A percentile compares a stretch with the other conserved stretches of the same genome.
Conservation (phyloP, 257 asterid species). For the Solanum tarijense region DNA sequence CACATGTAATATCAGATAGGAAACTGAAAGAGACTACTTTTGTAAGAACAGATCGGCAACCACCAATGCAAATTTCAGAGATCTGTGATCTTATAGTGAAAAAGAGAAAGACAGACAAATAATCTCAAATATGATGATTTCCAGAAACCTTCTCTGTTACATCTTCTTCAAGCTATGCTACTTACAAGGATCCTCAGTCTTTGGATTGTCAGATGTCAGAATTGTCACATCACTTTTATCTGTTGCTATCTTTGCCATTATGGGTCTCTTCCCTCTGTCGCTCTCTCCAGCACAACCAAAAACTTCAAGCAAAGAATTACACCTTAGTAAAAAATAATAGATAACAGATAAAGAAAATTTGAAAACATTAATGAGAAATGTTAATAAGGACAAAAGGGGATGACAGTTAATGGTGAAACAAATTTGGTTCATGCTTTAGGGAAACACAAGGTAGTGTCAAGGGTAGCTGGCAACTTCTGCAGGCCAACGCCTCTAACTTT, state of each 20-base stretch:
- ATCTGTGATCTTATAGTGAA: background rate
- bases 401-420: background rate
- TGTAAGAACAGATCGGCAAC: background rate
- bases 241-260: constrained; percentile 86
- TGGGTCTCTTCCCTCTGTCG: constrained; percentile 89
- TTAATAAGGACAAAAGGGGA: background rate
- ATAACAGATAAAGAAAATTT: background rate
- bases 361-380: background rate
- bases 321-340: constrained; percentile 12
- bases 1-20: background rate
- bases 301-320: constrained; percentile 32
- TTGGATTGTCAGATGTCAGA: constrained; percentile 87
- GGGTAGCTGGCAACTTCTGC: background rate
- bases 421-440: background rate
- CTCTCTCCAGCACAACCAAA: constrained; percentile 77
- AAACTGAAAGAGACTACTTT: background rate
- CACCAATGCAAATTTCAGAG: background rate
- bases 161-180: background rate
- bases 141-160: background rate
- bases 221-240: constrained; percentile 85
- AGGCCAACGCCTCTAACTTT: background rate
- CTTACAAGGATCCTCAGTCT: constrained; percentile 89
- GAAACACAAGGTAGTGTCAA: background rate
- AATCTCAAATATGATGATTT: background rate
- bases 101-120: background rate